These are phyloP conservation scores for Pythium diclinum DNA, from an alignment of 352 stramenopile species.

Conservation along the genomic window DNA sequence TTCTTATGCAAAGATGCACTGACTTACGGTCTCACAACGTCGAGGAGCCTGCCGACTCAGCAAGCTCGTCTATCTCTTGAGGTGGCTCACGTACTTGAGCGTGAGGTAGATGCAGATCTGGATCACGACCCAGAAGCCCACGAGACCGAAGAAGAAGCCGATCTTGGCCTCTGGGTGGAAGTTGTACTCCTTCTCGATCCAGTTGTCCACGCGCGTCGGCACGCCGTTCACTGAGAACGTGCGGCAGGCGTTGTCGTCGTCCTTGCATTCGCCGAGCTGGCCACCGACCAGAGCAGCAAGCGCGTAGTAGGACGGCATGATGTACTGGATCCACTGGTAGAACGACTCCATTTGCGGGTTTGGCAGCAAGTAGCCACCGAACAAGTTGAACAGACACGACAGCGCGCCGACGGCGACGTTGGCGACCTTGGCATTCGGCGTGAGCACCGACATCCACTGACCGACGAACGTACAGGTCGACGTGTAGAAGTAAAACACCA, in stretches of 20 bases:
- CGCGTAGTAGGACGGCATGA: constrained; percentile 61
- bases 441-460: constrained; percentile 73
- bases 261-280: constrained; percentile 38
- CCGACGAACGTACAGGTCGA: constrained; percentile 61
- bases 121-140: constrained; percentile 56
- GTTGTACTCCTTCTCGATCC: constrained; percentile 45
- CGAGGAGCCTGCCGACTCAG: neutral
- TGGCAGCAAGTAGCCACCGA: constrained; percentile 52
- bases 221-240: constrained; percentile 14
- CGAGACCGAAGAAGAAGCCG: constrained; percentile 40
- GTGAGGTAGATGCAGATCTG: constrained; percentile 60
- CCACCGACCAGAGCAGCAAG: constrained; percentile 37
- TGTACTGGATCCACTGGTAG: constrained; percentile 74
- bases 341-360: constrained; percentile 44
- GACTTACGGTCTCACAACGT: neutral
- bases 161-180: constrained; percentile 47
- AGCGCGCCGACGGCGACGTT: constrained; percentile 69
- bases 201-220: constrained; percentile 28
- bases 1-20: neutral
- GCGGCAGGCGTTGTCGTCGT: constrained; percentile 25
- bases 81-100: constrained; percentile 65
- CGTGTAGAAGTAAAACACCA: constrained; percentile 53
- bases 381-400: constrained; percentile 69
- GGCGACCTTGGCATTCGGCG: constrained; percentile 71
- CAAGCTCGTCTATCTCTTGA: constrained; percentile 47